Evolutionary conservation across 176 grass and related monocot genomes (phyloP).

Genomic region (Luzula sylvatica): DNA sequence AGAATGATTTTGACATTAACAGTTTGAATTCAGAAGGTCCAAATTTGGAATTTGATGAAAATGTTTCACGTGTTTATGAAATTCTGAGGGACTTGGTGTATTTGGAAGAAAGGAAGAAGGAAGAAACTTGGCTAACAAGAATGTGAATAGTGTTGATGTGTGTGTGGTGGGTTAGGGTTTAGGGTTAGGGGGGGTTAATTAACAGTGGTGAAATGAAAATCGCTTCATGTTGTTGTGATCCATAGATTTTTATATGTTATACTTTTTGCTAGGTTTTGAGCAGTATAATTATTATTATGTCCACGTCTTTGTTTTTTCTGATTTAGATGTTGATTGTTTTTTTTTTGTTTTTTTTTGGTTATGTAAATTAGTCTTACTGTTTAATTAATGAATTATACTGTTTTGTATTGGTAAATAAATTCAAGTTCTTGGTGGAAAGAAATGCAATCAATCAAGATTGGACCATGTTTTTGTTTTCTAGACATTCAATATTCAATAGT

Average conservation of each 20-base stretch:
- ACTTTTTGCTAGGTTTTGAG: constrained; percentile 26
- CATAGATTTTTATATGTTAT: constrained; percentile 19
- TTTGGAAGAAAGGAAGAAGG: constrained; percentile 1
- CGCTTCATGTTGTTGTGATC: constrained; percentile 27
- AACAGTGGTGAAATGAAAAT: constrained; percentile 11
- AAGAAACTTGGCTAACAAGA: constrained; percentile 13
- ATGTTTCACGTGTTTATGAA: too few relatives aligned
- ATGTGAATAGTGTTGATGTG: constrained; percentile 25
- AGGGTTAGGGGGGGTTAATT: not conserved
- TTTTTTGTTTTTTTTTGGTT: constrained; percentile 11
- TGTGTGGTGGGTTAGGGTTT: constrained; percentile 8
- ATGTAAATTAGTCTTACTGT: constrained; percentile 21
- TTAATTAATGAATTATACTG: constrained; percentile 15
- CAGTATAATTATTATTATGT: constrained; percentile 26
- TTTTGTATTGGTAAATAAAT: constrained; percentile 22
- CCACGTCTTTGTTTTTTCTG: not conserved
- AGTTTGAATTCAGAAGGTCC: constrained; percentile 2
- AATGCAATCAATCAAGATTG: too few relatives aligned
- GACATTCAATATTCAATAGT: too few relatives aligned
- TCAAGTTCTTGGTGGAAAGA: too few relatives aligned
- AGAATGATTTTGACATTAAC: constrained; percentile 16
- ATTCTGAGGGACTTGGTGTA: constrained; percentile 1
- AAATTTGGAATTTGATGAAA: constrained; percentile 5
- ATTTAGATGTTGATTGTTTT: constrained; percentile 9
- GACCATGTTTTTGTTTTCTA: too few relatives aligned